phyloP scores from a whole-genome alignment of 1,284 basidiomycete species.

The Cryptococcus sp. region DNA sequence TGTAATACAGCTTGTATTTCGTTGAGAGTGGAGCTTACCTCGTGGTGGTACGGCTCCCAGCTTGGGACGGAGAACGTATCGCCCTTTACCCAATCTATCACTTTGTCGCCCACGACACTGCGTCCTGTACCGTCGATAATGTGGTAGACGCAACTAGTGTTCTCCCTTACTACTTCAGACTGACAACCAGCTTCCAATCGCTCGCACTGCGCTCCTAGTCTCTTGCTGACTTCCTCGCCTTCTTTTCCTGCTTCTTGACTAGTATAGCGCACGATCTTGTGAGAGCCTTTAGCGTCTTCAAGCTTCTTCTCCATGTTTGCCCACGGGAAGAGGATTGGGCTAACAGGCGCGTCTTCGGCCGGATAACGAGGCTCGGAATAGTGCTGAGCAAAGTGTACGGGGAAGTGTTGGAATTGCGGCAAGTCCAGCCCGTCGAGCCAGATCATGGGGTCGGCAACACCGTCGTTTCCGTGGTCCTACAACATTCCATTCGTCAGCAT shows the following conservation, averaged over 20 bases:
- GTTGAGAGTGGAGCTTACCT: constrained; percentile 4
- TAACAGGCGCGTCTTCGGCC: constrained; percentile 15
- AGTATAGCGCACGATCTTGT: constrained; percentile 17
- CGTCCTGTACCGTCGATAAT: constrained; percentile 22
- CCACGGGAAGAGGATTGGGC: constrained; percentile 23
- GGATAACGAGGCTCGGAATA: constrained; percentile 25
- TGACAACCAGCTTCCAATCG: constrained; percentile 16
- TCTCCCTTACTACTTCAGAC: constrained; percentile 12
- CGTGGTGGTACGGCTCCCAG: constrained; percentile 21
- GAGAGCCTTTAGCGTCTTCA: constrained; percentile 3
- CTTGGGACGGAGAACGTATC: constrained; percentile 27
- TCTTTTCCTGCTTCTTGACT: constrained; percentile 16
- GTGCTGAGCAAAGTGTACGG: constrained; percentile 28
- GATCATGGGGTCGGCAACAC: constrained; percentile 23
- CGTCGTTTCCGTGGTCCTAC: constrained; percentile 28
- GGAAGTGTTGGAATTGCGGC: constrained; percentile 26
- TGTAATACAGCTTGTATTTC: no score
- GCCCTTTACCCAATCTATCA: constrained; percentile 22
- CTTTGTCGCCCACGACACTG: constrained; percentile 16
- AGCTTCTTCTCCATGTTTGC: constrained; percentile 21
- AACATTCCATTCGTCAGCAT: no score
- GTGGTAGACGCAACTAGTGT: constrained; percentile 20
- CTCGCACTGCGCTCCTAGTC: constrained; percentile 27
- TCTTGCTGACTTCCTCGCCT: constrained; percentile 23
- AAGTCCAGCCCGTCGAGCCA: constrained; percentile 32